These are phyloP conservation scores for Oemleria cerasiformis DNA, from an alignment of 306 rosid species.

Conservation along the genomic window DNA sequence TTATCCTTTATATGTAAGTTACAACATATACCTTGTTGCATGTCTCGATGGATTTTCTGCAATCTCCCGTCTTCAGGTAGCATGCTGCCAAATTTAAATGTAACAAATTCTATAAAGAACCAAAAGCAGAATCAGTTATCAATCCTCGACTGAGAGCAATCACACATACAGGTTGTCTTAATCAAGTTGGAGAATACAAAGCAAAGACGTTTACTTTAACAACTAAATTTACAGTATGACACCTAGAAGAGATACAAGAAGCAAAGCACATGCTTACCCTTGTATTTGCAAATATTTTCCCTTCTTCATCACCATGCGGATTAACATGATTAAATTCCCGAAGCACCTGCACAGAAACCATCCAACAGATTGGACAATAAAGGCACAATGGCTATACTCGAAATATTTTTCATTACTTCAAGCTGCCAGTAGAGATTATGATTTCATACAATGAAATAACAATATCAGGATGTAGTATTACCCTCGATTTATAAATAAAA, in stretches of 20 bases:
- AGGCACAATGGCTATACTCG: not conserved
- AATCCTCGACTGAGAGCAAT: constrained; percentile 19
- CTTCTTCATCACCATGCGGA: constrained; percentile 98
- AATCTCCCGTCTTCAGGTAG: constrained; percentile 76
- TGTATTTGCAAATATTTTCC: constrained; percentile 68
- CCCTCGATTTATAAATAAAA: not conserved
- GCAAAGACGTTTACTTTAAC: not conserved
- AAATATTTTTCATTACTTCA: not conserved
- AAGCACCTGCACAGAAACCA: constrained; percentile 63
- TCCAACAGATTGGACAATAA: constrained; percentile 27
- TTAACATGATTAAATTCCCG: constrained; percentile 97
- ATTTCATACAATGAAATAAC: not conserved
- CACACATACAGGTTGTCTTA: not conserved
- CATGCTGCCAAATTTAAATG: constrained; percentile 87
- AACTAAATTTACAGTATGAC: not conserved
- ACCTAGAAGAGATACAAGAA: not conserved
- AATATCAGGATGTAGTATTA: not conserved
- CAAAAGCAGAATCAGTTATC: constrained; percentile 13
- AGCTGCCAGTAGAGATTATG: not conserved
- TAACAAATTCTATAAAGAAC: constrained; percentile 70
- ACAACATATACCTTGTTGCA: constrained; percentile 76
- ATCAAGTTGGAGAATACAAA: not conserved
- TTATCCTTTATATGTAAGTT: not conserved
- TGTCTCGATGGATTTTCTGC: constrained; percentile 78
- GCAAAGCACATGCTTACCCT: constrained; percentile 50